Evolutionary conservation across 2,329 filamentous ascomycete genomes (phyloP).

Genomic region (Pseudogymnoascus sp.): DNA sequence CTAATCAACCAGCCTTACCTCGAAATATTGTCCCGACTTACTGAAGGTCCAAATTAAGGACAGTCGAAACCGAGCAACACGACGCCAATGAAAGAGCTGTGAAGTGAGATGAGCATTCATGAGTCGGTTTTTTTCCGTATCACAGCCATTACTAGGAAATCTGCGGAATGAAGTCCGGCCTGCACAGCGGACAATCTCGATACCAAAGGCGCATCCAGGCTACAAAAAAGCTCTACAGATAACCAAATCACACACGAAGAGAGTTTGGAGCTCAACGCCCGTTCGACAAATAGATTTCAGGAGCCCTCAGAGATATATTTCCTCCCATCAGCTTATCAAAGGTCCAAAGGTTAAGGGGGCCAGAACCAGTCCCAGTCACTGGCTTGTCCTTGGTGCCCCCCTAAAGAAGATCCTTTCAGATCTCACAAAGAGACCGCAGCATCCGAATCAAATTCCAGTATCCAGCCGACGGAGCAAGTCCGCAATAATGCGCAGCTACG

Average conservation of each 20-base stretch:
- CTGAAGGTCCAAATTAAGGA: neutral
- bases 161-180: neutral
- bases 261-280: neutral
- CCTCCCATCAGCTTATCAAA: neutral
- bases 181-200: neutral
- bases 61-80: neutral
- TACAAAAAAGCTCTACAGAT: conserved; percentile 1
- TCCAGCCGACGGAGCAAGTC: neutral
- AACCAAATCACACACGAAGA: neutral
- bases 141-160: neutral
- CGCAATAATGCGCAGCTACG: conserved; percentile 58
- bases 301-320: neutral
- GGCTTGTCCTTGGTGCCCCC: neutral
- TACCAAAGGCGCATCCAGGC: neutral
- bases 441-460: neutral
- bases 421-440: neutral
- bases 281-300: neutral
- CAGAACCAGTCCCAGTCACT: neutral
- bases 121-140: neutral
- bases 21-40: neutral
- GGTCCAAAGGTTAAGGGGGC: neutral
- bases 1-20: neutral
- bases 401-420: neutral
- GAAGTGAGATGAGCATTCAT: neutral
- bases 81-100: neutral